Evolutionary conservation across 192 early-diverging fungal species (phyloP), one percentile per base, ranked within the genome.

Genomic region (Backusella liffmaniae): DNA sequence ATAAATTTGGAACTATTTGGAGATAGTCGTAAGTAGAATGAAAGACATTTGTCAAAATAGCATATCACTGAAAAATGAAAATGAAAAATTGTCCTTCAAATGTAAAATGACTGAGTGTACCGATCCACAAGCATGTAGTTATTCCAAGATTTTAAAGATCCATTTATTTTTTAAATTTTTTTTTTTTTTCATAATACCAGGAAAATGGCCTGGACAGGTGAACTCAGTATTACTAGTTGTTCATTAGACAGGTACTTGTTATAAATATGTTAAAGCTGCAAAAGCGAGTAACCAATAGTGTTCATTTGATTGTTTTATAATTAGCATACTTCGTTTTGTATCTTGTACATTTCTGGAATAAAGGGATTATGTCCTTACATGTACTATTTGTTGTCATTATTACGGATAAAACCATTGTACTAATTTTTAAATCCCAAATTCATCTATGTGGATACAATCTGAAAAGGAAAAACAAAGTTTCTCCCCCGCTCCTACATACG

Each of bases 141-240:
- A 49, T 18, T 49, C 18, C 46, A 59, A 59, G 23, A 23, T 23
- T 59, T 59, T 26, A 59, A 29, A 59, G 53, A 26, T 59, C 53
- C 23, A 59, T 59, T 59, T 59, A 59, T 59, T 59, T 59, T 56
- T 59, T 59, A 59, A 59, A 59, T 59, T 59, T 29, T 32, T 32
- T 32, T 3, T 32, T 32, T 32, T 32, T 32, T 13, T 62, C 21
- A 29, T 29, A 26, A 26, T 62, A 62, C 56, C 56, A 10, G 56
- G 56, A 4, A 62, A 29, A 12, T 62, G 56, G 21, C 10, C 56
- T 62, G 56, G 56, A 26, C 56, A 62, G 56, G 23, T 26, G 26
- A n/a, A 4, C 7, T 62, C 56, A 23, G 21, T 59, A 29, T 10
- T 26, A 59, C 56, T 62, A 62, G 12, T 13, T 62, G 2, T 62